Percentiles rank a stretch among this genome's conserved stretches.
Conservation (phyloP, 306 rosid species). For the Fragaria iinumae region DNA sequence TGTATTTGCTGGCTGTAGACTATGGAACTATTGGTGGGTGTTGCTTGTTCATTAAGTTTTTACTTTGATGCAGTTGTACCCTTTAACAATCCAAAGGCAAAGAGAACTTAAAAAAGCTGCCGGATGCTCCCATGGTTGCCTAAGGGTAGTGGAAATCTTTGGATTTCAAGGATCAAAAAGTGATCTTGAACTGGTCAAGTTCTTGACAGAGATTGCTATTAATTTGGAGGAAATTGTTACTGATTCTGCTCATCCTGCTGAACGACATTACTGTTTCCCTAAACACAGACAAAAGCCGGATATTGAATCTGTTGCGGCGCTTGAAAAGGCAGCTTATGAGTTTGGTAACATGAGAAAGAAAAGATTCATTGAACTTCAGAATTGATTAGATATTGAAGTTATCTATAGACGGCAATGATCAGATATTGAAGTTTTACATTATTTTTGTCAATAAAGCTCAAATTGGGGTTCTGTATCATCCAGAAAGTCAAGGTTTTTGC, state of each 20-base stretch:
- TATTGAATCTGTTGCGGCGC: not conserved
- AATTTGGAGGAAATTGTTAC: too few relatives aligned
- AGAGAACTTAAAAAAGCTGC: too few relatives aligned
- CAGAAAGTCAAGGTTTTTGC: not conserved
- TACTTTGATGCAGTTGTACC: too few relatives aligned
- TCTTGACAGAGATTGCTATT: too few relatives aligned
- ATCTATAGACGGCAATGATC: not conserved
- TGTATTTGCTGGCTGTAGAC: too few relatives aligned
- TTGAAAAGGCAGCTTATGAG: not conserved
- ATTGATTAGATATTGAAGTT: not conserved
- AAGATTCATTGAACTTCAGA: not conserved
- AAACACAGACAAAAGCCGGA: slow-evolving; percentile 6
- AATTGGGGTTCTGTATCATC: not conserved
- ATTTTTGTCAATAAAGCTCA: not conserved
- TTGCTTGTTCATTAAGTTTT: too few relatives aligned
- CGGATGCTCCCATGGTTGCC: too few relatives aligned
- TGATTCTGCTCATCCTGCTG: not conserved
- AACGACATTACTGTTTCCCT: slow-evolving; percentile 18
- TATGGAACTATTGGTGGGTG: too few relatives aligned
- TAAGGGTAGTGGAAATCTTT: too few relatives aligned
- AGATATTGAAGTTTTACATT: not conserved
- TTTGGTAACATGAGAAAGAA: not conserved
- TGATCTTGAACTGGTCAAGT: too few relatives aligned
- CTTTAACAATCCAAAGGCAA: too few relatives aligned
- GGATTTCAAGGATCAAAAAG: too few relatives aligned